phyloP scores from a whole-genome alignment of 768 basidiomycete genomes.

The Pisolithus sp. region DNA sequence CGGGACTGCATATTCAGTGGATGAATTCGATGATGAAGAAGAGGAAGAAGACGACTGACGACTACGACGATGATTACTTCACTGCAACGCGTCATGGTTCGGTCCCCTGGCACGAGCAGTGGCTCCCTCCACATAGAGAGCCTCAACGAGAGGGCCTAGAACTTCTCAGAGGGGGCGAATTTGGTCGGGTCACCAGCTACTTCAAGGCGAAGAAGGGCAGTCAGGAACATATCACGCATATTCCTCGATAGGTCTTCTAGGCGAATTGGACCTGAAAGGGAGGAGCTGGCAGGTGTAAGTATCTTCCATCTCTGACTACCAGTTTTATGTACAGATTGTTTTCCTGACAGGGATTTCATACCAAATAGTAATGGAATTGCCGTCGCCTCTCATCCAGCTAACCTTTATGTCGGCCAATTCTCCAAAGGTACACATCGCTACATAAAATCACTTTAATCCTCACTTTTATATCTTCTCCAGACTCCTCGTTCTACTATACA shows the following conservation, averaged over 20 bases:
- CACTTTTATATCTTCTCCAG: slow-evolving; percentile 30
- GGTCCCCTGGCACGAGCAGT: slow-evolving; percentile 25
- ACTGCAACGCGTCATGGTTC: slow-evolving; percentile 19
- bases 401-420: slow-evolving; percentile 83
- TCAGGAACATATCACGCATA: slow-evolving; percentile 43
- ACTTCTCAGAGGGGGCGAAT: slow-evolving; percentile 72
- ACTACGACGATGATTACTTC: slow-evolving; percentile 22
- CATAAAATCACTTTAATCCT: neutral
- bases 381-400: slow-evolving; percentile 64
- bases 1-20: neutral
- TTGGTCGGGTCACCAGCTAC: slow-evolving; percentile 59
- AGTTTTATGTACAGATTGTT: neutral
- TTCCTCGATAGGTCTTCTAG: slow-evolving; percentile 38
- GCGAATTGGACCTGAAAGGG: slow-evolving; percentile 34
- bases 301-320: neutral
- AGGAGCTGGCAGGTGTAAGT: slow-evolving; percentile 53
- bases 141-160: slow-evolving; percentile 59
- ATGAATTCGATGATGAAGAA: too few relatives aligned
- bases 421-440: slow-evolving; percentile 47
- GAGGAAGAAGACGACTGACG: slow-evolving; percentile 8
- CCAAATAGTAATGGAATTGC: slow-evolving; percentile 79
- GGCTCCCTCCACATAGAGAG: slow-evolving; percentile 40
- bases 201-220: slow-evolving; percentile 34
- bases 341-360: slow-evolving; percentile 51
- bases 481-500: slow-evolving; percentile 90